Evolutionary conservation across 768 basidiomycete genomes (phyloP).

Genomic region (Trametes gibbosa): DNA sequence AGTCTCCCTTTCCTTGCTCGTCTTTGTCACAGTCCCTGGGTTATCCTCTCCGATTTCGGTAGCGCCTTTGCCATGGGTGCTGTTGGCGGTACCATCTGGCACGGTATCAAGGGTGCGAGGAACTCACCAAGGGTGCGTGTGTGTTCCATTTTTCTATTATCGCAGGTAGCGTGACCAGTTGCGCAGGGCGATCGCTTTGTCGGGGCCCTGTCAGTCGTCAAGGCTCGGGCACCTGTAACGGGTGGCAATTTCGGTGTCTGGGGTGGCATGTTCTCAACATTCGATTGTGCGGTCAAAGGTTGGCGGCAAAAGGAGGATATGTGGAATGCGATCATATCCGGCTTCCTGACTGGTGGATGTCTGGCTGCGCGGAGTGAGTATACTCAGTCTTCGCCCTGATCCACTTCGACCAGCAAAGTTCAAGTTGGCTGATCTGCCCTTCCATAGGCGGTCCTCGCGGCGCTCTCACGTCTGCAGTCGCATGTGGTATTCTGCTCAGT

Average conservation of each 20-base stretch:
- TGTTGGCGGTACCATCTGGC: slow-evolving; percentile 97
- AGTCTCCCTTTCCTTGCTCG: background rate
- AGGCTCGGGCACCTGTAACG: slow-evolving; percentile 96
- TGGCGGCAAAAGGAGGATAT: slow-evolving; percentile 97
- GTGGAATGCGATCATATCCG: slow-evolving; percentile 98
- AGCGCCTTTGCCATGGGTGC: slow-evolving; percentile 98
- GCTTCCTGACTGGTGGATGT: slow-evolving; percentile 98
- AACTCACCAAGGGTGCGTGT: slow-evolving; percentile 87
- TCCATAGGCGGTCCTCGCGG: slow-evolving; percentile 84
- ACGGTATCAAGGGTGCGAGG: slow-evolving; percentile 95
- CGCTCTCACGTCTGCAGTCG: slow-evolving; percentile 88
- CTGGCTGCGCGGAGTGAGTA: slow-evolving; percentile 88
- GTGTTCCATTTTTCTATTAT: background rate
- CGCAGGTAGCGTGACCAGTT: background rate
- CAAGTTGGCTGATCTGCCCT: background rate
- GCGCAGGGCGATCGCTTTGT: slow-evolving; percentile 87
- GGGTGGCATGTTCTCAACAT: slow-evolving; percentile 98
- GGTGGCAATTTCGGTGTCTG: slow-evolving; percentile 96
- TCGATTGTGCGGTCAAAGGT: slow-evolving; percentile 97
- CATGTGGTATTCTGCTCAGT: slow-evolving; percentile 93
- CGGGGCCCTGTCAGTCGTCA: slow-evolving; percentile 93
- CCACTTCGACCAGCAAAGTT: slow-evolving; percentile 4
- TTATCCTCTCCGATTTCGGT: slow-evolving; percentile 97
- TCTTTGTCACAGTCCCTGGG: slow-evolving; percentile 76
- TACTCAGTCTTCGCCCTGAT: background rate